phyloP scores from a whole-genome alignment of 208 protist species.

The Porcisia deanei region DNA sequence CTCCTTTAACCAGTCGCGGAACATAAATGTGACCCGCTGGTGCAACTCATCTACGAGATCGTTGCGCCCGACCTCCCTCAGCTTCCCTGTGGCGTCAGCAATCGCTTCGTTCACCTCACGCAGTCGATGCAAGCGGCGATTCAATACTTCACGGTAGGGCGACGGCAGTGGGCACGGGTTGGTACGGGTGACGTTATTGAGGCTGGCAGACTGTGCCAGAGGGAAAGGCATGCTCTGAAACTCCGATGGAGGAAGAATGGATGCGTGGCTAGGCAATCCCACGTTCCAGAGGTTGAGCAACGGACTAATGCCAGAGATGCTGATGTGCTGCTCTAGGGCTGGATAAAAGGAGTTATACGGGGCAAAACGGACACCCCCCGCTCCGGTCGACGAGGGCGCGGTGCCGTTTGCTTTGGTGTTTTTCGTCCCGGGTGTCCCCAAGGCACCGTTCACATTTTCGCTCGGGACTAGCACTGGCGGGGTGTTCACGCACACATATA shows the following conservation, averaged over 20 bases:
- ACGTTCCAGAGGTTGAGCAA: slow-evolving; percentile 89
- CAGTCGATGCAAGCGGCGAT: slow-evolving; percentile 64
- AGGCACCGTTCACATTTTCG: slow-evolving; percentile 9
- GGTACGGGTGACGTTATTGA: slow-evolving; percentile 63
- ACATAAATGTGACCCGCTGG: slow-evolving; percentile 72
- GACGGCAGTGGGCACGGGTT: slow-evolving; percentile 81
- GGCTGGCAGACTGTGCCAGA: slow-evolving; percentile 48
- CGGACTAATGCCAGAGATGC: slow-evolving; percentile 79
- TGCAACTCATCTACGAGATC: slow-evolving; percentile 78
- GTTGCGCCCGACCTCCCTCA: slow-evolving; percentile 69
- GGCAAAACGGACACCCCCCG: slow-evolving; percentile 74
- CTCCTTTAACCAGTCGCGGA: slow-evolving; percentile 85
- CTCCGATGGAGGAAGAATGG: slow-evolving; percentile 77
- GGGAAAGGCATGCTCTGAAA: slow-evolving; percentile 84
- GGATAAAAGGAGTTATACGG: slow-evolving; percentile 92
- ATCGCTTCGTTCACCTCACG: slow-evolving; percentile 80
- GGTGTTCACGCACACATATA: slow-evolving; percentile 89
- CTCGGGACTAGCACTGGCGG: slow-evolving; percentile 71
- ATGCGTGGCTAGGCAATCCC: slow-evolving; percentile 61
- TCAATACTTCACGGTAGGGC: slow-evolving; percentile 70
- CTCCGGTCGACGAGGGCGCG: slow-evolving; percentile 9
- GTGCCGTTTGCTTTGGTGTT: slow-evolving; percentile 28
- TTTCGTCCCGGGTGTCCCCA: slow-evolving; percentile 29
- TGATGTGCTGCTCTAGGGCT: slow-evolving; percentile 84
- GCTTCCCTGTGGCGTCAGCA: slow-evolving; percentile 50